Conservation (phyloP, 176 grass and related monocot genomes). For the Zea mays region Zm-B73-REFERENCE-NAM-5.0 NC_050096.1:252308501-252309000, state of each 20-base stretch:
- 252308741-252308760: slow-evolving; percentile 62
- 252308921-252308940: slow-evolving; percentile 12
- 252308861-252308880: slow-evolving; percentile 10
- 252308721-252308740: slow-evolving; percentile 64
- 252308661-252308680: slow-evolving; percentile 12
- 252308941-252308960: slow-evolving; percentile 24
- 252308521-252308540: slow-evolving; percentile 16
- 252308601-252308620: slow-evolving; percentile 8
- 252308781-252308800: slow-evolving; percentile 69
- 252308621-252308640: slow-evolving; percentile 17
- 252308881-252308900: background rate
- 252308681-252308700: slow-evolving; percentile 58
- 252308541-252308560: background rate
- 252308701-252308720: slow-evolving; percentile 98
- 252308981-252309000: slow-evolving; percentile 77
- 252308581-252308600: slow-evolving; percentile 19
- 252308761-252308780: slow-evolving; percentile 70
- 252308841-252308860: slow-evolving; percentile 27
- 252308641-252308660: background rate
- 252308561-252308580: slow-evolving; percentile 18
- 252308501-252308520: slow-evolving; percentile 1
- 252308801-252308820: slow-evolving; percentile 85
- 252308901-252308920: slow-evolving; percentile 13
- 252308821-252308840: slow-evolving; percentile 78
- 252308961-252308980: slow-evolving; percentile 16